Conservation (phyloP, 306 rosid genomes). For the Pterocarpus santalinus region DNA sequence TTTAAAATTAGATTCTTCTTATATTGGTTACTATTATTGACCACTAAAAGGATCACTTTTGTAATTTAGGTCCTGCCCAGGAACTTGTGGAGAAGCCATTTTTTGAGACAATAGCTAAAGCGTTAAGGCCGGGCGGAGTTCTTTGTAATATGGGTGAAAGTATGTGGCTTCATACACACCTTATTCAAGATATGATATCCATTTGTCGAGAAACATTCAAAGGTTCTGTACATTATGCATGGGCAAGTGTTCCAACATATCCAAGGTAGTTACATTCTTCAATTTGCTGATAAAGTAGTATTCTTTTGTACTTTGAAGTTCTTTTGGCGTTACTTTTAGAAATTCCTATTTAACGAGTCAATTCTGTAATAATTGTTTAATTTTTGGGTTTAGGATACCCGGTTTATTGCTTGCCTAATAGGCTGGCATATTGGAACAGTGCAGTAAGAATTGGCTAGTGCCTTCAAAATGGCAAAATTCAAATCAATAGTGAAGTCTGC, state of each 20-base stretch:
- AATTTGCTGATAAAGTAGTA: neutral
- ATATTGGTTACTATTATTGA: no score
- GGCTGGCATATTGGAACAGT: slow-evolving; percentile 11
- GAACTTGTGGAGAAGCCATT: slow-evolving; percentile 98
- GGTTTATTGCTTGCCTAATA: neutral
- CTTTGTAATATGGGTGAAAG: slow-evolving; percentile 99
- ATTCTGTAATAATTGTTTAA: no score
- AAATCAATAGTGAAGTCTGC: slow-evolving; percentile 3
- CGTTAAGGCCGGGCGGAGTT: slow-evolving; percentile 94
- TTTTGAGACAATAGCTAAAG: slow-evolving; percentile 88
- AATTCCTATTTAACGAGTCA: neutral
- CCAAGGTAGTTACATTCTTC: slow-evolving; percentile 66
- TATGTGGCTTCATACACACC: slow-evolving; percentile 99
- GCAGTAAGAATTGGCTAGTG: neutral
- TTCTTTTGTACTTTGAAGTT: slow-evolving; percentile 1
- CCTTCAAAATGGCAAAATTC: slow-evolving; percentile 10
- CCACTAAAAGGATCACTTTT: neutral
- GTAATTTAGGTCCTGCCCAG: slow-evolving; percentile 90
- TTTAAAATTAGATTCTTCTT: neutral
- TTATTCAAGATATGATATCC: slow-evolving; percentile 83
- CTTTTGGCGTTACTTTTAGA: slow-evolving; percentile 11
- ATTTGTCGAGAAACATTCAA: slow-evolving; percentile 76
- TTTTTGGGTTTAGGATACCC: neutral
- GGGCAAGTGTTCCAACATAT: slow-evolving; percentile 97
- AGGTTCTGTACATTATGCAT: slow-evolving; percentile 93